These are phyloP conservation scores for Iris pallida DNA, from an alignment of 116 monocot genomes.

Conservation along the genomic window DNA sequence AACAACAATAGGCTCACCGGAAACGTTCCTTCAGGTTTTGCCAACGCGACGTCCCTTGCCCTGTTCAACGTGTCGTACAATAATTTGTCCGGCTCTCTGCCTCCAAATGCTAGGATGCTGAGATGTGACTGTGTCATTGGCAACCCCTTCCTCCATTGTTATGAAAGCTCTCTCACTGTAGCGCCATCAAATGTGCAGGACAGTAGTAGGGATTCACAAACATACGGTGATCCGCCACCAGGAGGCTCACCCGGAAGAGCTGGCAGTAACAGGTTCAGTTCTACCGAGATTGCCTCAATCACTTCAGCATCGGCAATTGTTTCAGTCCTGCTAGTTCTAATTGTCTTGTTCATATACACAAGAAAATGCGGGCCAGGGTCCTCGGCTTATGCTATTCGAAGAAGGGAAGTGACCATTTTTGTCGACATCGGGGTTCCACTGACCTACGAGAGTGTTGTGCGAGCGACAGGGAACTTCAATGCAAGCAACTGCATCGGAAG, in stretches of 20 bases:
- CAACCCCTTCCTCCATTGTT: conserved; percentile 60
- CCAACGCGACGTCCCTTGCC: conserved; percentile 25
- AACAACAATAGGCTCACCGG: conserved; percentile 51
- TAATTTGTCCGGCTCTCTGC: conserved; percentile 45
- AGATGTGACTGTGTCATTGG: conserved; percentile 46
- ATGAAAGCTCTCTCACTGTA: conserved; percentile 26
- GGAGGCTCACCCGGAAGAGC: conserved; percentile 18
- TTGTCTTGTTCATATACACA: conserved; percentile 46
- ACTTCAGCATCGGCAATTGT: conserved; percentile 56
- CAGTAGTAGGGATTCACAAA: conserved; percentile 16
- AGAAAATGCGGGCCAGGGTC: conserved; percentile 41
- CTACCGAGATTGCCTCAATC: conserved; percentile 60
- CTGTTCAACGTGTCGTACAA: conserved; percentile 50
- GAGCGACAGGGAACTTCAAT: conserved; percentile 59
- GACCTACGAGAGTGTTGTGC: conserved; percentile 49
- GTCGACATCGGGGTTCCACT: conserved; percentile 48
- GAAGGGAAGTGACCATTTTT: conserved; percentile 45
- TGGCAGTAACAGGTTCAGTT: conserved; percentile 32
- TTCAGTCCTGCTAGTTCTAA: conserved; percentile 45
- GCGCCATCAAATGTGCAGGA: conserved; percentile 39
- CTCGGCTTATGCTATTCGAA: conserved; percentile 19
- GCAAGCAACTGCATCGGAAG: conserved; percentile 67
- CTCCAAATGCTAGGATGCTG: conserved; percentile 31
- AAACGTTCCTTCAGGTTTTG: conserved; percentile 33
- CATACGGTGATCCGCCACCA: conserved; percentile 32